Conservation (phyloP, 805 yeast species). For the Cyberlindnera samutprakarnensis region DNA sequence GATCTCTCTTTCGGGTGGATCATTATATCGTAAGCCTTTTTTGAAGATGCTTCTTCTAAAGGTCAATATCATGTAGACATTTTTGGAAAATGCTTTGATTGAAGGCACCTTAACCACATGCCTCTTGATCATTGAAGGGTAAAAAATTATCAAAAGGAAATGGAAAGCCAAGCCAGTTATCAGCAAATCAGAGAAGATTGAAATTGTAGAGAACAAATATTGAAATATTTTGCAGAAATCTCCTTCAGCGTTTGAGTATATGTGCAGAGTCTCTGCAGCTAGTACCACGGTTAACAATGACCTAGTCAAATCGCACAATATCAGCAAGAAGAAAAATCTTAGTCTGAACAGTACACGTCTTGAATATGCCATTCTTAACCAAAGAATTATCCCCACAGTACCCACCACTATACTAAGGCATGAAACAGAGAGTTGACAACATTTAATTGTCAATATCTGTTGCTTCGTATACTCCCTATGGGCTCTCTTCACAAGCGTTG, state of each 20-base stretch:
- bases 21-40: not conserved
- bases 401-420: slow-evolving; percentile 13
- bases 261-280: too few species aligned
- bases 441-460: slow-evolving; percentile 8
- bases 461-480: not conserved
- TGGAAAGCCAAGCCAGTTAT: slow-evolving; percentile 16
- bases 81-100: slow-evolving; percentile 2
- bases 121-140: slow-evolving; percentile 7
- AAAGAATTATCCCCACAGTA: slow-evolving; percentile 9
- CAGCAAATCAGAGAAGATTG: slow-evolving; percentile 13
- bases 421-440: slow-evolving; percentile 7
- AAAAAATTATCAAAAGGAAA: slow-evolving; percentile 16
- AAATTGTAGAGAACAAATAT: slow-evolving; percentile 7
- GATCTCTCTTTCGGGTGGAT: not conserved
- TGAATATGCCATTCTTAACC: slow-evolving; percentile 18
- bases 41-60: slow-evolving; percentile 3
- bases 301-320: slow-evolving; percentile 14
- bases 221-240: slow-evolving; percentile 19
- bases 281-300: too few species aligned
- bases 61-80: slow-evolving; percentile 3
- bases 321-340: slow-evolving; percentile 11
- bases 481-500: too few species aligned
- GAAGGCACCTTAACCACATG: slow-evolving; percentile 8
- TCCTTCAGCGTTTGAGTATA: too few species aligned
- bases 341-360: slow-evolving; percentile 17